These are phyloP conservation scores for Violaceomyces palustris DNA, from an alignment of 1,284 basidiomycete species.

Conservation along the genomic window DNA sequence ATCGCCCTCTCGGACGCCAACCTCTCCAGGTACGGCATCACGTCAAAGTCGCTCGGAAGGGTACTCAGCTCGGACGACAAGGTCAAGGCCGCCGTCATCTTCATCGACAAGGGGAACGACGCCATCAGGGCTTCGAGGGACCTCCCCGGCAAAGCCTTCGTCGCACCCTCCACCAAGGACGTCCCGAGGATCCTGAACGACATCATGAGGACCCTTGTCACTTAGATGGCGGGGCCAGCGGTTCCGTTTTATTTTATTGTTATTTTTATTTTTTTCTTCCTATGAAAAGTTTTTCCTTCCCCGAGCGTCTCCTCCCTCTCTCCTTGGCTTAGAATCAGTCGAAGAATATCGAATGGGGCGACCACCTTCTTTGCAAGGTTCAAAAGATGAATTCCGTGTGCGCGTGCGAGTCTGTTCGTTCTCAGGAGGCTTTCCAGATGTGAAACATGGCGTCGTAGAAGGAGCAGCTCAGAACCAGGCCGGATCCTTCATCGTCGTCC, in stretches of 20 bases:
- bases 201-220: slow-evolving; percentile 41
- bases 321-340: too few species aligned
- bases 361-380: too few species aligned
- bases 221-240: too few species aligned
- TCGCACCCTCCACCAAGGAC: slow-evolving; percentile 39
- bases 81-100: slow-evolving; percentile 48
- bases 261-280: too few species aligned
- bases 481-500: slow-evolving; percentile 51
- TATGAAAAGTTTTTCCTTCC: too few species aligned
- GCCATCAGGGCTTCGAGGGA: slow-evolving; percentile 26
- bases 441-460: slow-evolving; percentile 89
- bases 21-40: slow-evolving; percentile 52
- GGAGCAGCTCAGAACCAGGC: slow-evolving; percentile 79
- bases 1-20: slow-evolving; percentile 54
- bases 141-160: slow-evolving; percentile 43
- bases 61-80: slow-evolving; percentile 34
- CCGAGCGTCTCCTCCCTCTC: too few species aligned
- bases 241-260: too few species aligned
- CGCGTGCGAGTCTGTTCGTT: too few species aligned
- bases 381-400: too few species aligned
- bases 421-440: too few species aligned
- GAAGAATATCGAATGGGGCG: too few species aligned
- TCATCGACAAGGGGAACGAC: slow-evolving; percentile 45
- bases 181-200: slow-evolving; percentile 42
- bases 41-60: slow-evolving; percentile 23